phyloP scores from a whole-genome alignment of 2,329 filamentous ascomycete species.

The Diaporthe ampelina region DNA sequence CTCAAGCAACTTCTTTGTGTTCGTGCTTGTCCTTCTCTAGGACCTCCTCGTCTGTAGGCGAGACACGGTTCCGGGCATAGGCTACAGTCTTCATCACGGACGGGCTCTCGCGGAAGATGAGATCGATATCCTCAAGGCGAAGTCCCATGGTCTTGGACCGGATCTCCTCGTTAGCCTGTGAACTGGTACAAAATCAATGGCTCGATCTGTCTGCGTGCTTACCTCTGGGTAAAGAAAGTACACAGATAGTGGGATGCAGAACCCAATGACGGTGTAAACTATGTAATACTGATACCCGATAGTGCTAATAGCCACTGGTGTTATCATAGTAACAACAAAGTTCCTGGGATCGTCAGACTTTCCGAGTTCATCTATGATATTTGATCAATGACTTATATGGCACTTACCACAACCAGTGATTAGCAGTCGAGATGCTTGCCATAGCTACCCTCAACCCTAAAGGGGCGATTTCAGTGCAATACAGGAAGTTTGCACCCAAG shows the following conservation, averaged over 20 bases:
- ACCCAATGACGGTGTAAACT: slow-evolving; percentile 60
- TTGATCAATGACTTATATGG: not conserved
- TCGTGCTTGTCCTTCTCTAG: slow-evolving; percentile 12
- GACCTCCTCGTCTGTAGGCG: slow-evolving; percentile 7
- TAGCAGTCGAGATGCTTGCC: slow-evolving; percentile 68
- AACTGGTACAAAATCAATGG: not conserved
- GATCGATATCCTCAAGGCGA: slow-evolving; percentile 59
- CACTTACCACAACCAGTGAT: slow-evolving; percentile 63
- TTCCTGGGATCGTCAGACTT: slow-evolving; percentile 47
- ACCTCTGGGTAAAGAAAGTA: slow-evolving; percentile 60
- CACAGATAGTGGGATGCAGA: slow-evolving; percentile 58
- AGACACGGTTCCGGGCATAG: slow-evolving; percentile 40
- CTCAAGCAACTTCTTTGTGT: not conserved
- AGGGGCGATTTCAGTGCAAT: slow-evolving; percentile 70
- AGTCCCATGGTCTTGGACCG: slow-evolving; percentile 57
- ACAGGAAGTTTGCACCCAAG: slow-evolving; percentile 72
- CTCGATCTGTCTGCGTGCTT: not conserved
- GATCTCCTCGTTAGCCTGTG: not conserved
- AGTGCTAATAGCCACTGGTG: slow-evolving; percentile 60
- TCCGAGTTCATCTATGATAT: no score
- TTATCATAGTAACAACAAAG: slow-evolving; percentile 60
- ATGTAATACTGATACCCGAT: slow-evolving; percentile 68
- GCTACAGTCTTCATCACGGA: slow-evolving; percentile 52
- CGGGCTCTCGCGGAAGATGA: slow-evolving; percentile 57
- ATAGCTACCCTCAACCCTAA: slow-evolving; percentile 66